Conservation (phyloP, 176 grass and related monocot species). For the Oryza punctata region DNA sequence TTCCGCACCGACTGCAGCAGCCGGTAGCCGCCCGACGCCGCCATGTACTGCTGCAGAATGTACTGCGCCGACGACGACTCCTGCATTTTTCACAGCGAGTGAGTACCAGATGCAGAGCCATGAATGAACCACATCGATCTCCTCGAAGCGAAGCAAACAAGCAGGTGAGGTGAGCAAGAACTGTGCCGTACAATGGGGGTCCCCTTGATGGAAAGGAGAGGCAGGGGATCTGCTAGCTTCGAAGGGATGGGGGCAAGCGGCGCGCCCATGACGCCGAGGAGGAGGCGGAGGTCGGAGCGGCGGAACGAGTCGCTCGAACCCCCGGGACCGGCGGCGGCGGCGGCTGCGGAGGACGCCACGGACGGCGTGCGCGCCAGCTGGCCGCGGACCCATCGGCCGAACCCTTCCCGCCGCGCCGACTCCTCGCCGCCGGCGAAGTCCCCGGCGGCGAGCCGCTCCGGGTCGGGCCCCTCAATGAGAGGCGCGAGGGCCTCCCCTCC, state of each 20-base stretch:
- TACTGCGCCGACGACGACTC: constrained; percentile 89
- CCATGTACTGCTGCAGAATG: constrained; percentile 93
- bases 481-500: constrained; percentile 67
- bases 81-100: constrained; percentile 28
- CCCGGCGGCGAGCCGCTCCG: constrained; percentile 47
- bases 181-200: constrained; percentile 74
- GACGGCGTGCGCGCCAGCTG: constrained; percentile 70
- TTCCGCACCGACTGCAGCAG: constrained; percentile 73
- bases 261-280: constrained; percentile 90
- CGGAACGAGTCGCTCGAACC: constrained; percentile 49
- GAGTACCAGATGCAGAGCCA: constrained; percentile 37
- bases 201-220: constrained; percentile 69
- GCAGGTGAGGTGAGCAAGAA: background rate
- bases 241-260: constrained; percentile 75
- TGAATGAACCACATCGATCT: background rate
- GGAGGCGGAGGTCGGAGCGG: constrained; percentile 76
- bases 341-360: constrained; percentile 26
- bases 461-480: constrained; percentile 77
- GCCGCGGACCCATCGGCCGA: constrained; percentile 66
- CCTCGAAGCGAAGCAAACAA: constrained; percentile 29
- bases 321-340: background rate
- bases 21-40: constrained; percentile 68
- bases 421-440: constrained; percentile 45
- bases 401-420: constrained; percentile 49
- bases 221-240: constrained; percentile 42